Base-by-base conservation (phyloP, 2,329 filamentous ascomycete species). In the Hypoxylon sp. region DNA sequence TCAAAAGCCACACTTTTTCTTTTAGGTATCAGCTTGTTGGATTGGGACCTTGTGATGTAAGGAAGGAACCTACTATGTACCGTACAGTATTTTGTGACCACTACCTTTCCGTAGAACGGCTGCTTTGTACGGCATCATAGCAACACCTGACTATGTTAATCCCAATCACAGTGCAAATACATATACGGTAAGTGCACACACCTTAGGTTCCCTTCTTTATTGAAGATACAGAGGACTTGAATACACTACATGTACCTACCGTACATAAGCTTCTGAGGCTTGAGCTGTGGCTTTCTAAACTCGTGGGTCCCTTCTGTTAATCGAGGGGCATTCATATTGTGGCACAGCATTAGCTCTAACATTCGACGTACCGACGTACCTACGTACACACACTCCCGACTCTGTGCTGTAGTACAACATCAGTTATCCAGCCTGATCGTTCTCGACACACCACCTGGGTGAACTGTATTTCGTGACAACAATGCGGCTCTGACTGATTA, bases 401-500 rank as follows among this genome's bases (percentile, higher is more conserved):
- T 22, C 19, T 22, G 19, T 22, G 19, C 24, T 10, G 26, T 33
- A 62, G 37, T 50, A 24, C 58, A 55, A 56, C 48, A 44, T 35
- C 57, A 58, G 5, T 11, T 53, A 46, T 29, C 35, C 55, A 53
- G 51, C 51, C 46, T 56, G 24, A 51, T 39, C 57, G 29, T 48
- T 53, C 47, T 42, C 39, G 58, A 65, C 62, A 55, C 39, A n/a
- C 35, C 37, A 52, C 47, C 58, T 44, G 22, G 53, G 42, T 50
- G 56, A 57, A 69, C 55, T 50, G 19, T 42, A 57, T 55, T 57
- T 64, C 58, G 51, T 39, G 19, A 71, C 63, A 62, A 74, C 72
- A 51, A 77, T 78, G 76, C 71, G 70, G 73, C 71, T 68, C 55
- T 73, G 63, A 70, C 60, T 68, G 44, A 50, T 58, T 57, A 24